Evolutionary conservation across 2,329 filamentous ascomycete species (phyloP), one percentile per base, ranked within the genome.

Genomic region (Ceratocystis albifundus): DNA sequence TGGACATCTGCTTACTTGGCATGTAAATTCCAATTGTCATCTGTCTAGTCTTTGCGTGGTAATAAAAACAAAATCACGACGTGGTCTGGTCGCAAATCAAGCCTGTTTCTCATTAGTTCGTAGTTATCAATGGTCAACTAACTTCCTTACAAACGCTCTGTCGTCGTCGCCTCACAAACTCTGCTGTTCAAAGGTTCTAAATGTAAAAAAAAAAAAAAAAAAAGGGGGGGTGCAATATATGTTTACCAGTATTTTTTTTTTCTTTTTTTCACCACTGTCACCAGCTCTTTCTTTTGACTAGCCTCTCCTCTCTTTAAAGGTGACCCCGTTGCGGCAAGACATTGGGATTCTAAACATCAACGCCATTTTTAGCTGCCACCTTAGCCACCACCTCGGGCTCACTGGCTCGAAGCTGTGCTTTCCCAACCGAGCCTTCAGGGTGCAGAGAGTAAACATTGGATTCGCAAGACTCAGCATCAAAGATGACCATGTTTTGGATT

Each of bases 401-500:
- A 30, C 20, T 48, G 48, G 22, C 30, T 20, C 57, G 25, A n/a
- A 68, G 36, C 61, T 68, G 66, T 4, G 22, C 66, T 10, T 30
- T n/a, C n/a, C 66, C 66, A 12, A 68, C 53, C 20, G 61, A 73
- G 30, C 81, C 82, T 65, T 85, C 81, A 0, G 90, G 89, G 73
- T 95, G 90, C 53, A 97, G 79, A 1, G 90, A 82, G 74, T 94
- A 96, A 70, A 94, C 86, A 1, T 85, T 85, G 0, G 88, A 89
- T 70, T 89, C 84, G 75, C 89, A 88, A 59, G 81, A 83, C 71
- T 90, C 88, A 15, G 92, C 92, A 74, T 97, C 91, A 72, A 97
- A 96, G 22, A 97, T 79, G 62, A 96, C 83, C 74, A 96, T 85
- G 75, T 99, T 99, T 77, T 99, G 94, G 53, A 99, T 88, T 0